Percentiles rank a stretch among this genome's conserved stretches.
These are phyloP conservation scores for Trichoderma aggressivum DNA, from an alignment of 2,329 filamentous ascomycete species.

Conservation along the genomic window DNA sequence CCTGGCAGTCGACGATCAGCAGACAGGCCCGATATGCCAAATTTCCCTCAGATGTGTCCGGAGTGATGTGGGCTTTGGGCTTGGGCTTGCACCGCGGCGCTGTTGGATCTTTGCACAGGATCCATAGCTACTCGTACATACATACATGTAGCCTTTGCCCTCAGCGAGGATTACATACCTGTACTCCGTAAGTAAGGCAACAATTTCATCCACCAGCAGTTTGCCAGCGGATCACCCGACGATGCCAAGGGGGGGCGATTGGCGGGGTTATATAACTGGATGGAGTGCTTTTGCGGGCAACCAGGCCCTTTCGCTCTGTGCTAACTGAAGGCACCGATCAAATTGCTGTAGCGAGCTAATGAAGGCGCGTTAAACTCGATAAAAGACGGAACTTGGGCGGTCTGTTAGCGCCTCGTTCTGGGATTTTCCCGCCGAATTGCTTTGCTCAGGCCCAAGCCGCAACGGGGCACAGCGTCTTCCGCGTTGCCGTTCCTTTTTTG, in stretches of 20 bases:
- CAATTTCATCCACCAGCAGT: not conserved
- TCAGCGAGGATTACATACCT: not conserved
- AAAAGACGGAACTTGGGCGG: not conserved
- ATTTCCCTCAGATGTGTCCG: conserved; percentile 4
- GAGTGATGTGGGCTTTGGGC: not conserved
- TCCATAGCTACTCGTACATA: not conserved
- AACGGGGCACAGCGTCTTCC: not conserved
- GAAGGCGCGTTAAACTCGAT: not conserved
- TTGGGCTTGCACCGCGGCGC: not conserved
- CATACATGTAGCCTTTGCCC: not conserved
- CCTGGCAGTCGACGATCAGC: not conserved
- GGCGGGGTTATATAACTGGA: not conserved
- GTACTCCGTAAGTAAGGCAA: not conserved
- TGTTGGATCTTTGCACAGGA: not conserved
- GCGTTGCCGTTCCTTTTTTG: not conserved
- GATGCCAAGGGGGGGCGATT: not conserved
- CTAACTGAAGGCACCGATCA: not conserved
- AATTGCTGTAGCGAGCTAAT: not conserved
- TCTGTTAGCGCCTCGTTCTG: not conserved
- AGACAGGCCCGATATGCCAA: not conserved
- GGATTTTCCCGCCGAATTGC: not conserved
- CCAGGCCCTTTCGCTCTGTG: not conserved
- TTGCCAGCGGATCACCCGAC: conserved; percentile 8
- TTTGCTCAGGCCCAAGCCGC: not conserved
- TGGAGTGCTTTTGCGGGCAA: not conserved